Evolutionary conservation across 495 filamentous ascomycete genomes (phyloP).

Genomic region (Daldinia grandis): DNA sequence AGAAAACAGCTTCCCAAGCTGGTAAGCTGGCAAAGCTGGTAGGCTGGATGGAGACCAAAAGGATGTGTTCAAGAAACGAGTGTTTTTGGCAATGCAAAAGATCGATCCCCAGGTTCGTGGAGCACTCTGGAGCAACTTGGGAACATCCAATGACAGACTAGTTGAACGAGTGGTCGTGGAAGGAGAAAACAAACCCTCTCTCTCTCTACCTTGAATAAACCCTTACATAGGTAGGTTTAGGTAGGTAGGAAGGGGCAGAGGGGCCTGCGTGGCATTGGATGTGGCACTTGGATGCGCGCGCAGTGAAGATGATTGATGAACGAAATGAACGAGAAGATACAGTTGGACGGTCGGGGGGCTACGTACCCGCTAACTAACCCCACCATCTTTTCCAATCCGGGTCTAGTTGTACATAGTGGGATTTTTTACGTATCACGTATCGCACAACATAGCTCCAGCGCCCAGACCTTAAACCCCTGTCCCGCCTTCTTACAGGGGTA

Average conservation of each 20-base stretch:
- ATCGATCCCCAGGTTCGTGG: conserved; percentile 37
- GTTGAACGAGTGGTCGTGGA: conserved; percentile 28
- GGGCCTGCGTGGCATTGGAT: conserved; percentile 6
- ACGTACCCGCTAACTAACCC: conserved; percentile 22
- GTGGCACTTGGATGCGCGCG: neutral
- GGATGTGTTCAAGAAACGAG: conserved; percentile 31
- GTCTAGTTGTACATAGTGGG: conserved; percentile 32
- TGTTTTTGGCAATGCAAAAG: conserved; percentile 29
- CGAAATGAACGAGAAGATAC: conserved; percentile 6
- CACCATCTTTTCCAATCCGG: conserved; percentile 27
- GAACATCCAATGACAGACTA: conserved; percentile 12
- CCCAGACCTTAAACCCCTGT: conserved; percentile 37
- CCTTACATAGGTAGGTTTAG: conserved; percentile 7
- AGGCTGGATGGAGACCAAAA: conserved; percentile 18
- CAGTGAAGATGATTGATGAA: conserved; percentile 1
- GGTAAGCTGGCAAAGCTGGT: neutral
- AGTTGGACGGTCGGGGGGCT: conserved; percentile 17
- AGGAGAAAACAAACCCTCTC: conserved; percentile 12
- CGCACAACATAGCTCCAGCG: conserved; percentile 41
- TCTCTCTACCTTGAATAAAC: conserved; percentile 2
- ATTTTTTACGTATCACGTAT: conserved; percentile 44
- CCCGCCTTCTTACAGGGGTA: conserved; percentile 23
- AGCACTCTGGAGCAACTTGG: neutral
- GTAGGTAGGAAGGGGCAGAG: conserved; percentile 6
- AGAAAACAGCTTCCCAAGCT: conserved; percentile 22